These are phyloP conservation scores for Alternaria gansuensis DNA, from an alignment of 2,329 filamentous ascomycete species.

Conservation along the genomic window DNA sequence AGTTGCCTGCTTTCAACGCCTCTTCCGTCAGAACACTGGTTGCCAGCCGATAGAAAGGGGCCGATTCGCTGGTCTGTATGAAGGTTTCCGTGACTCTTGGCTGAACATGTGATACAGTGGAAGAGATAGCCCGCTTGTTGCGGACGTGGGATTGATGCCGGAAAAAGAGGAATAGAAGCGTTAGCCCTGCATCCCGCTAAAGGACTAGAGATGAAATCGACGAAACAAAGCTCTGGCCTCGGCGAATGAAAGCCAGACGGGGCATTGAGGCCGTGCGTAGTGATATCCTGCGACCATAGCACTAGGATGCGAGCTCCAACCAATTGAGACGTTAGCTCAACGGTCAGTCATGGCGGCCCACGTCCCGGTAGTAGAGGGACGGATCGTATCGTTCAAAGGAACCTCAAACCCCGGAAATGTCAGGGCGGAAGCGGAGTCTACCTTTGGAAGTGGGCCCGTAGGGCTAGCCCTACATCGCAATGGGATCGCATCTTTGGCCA, in stretches of 20 bases:
- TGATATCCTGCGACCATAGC: conserved; percentile 26
- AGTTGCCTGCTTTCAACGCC: conserved; percentile 46
- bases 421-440: neutral
- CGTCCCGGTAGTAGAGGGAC: conserved; percentile 2
- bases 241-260: conserved; percentile 13
- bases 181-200: conserved; percentile 15
- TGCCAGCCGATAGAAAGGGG: conserved; percentile 15
- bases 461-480: conserved; percentile 22
- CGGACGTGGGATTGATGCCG: conserved; percentile 11
- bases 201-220: conserved; percentile 16
- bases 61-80: conserved; percentile 34
- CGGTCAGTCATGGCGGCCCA: conserved; percentile 10
- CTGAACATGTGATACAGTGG: conserved; percentile 15
- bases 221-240: conserved; percentile 5
- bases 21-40: conserved; percentile 28
- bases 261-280: conserved; percentile 22
- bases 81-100: conserved; percentile 28
- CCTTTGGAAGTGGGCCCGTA: conserved; percentile 6
- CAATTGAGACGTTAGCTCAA: conserved; percentile 25
- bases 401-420: neutral
- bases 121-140: conserved; percentile 8
- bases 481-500: neutral
- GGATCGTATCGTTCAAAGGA: conserved; percentile 5
- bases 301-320: conserved; percentile 17
- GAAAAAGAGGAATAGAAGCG: conserved; percentile 18